Base-by-base conservation (phyloP, 1,139 yeast species). In the Suhomyces panamericanus region DNA sequence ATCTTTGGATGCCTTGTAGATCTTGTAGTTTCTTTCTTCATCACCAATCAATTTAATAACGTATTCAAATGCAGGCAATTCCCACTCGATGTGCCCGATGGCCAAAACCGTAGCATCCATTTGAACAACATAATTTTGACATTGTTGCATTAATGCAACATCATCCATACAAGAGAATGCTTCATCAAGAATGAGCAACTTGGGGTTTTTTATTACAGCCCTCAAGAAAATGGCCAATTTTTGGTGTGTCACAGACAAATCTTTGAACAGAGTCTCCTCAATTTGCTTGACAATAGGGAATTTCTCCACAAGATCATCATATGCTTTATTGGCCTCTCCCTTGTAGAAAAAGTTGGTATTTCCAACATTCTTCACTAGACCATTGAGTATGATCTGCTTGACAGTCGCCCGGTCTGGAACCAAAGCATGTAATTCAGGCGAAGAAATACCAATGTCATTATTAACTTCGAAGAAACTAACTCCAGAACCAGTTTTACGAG, bases 101-200 rank as follows among this genome's bases (percentile, higher is more conserved):
- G 85, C 73, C 38, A 91, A 71, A 6, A 85, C 81, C 0, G 95
- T 83, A 2, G 91, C 85, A 4, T 78, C 74, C 73, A 85, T 80
- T 2, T 53, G 32, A 35, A 80, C 76, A 13, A 90, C 69, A n/a
- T 85, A 59, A 13, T 71, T 69, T 57, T 87, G 90, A 52, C 96
- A 90, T 49, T 72, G 72, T 20, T 72, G 69, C 63, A 90, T 77
- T 33, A 83, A 73, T 27, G 68, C 50, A 30, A 60, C 77, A 47
- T 81, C 85, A 41, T 86, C 89, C 95, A 91, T 88, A 27, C 93
- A 95, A 13, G 96, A 87, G 51, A 93, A 83, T 0, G 98, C 96
- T 67, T 93, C 99, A 61, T 93, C 99, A 3, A 93, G 70, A 43
- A 93, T 85, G 39, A 93, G 69, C 3, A 93, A 67, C 39, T 79